Conservation (phyloP, 768 basidiomycete genomes). For the Naematelia aurantialba region DNA sequence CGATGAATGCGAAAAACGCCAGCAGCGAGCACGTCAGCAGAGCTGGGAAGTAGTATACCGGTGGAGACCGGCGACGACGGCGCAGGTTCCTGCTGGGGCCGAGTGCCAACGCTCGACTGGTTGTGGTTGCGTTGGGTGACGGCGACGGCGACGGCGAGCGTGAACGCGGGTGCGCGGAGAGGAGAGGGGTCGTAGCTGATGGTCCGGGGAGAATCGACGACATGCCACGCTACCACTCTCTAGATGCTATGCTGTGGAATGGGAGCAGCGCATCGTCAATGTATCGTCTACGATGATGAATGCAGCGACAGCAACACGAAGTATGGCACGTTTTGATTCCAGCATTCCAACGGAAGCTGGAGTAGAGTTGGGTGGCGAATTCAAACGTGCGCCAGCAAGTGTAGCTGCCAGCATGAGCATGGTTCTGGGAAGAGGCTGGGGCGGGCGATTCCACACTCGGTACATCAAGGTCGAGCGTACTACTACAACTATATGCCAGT, state of each 20-base stretch:
- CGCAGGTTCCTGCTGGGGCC: slow-evolving; percentile 4
- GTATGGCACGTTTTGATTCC: too few relatives aligned
- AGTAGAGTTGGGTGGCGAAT: too few relatives aligned
- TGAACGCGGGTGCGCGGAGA: neutral
- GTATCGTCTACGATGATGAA: too few relatives aligned
- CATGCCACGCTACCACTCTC: neutral
- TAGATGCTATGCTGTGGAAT: neutral
- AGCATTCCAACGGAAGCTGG: too few relatives aligned
- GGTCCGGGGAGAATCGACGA: neutral
- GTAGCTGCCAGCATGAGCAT: too few relatives aligned
- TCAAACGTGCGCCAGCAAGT: too few relatives aligned
- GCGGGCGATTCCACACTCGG: too few relatives aligned
- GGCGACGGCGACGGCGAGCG: neutral
- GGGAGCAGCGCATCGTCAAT: too few relatives aligned
- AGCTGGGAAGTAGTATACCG: slow-evolving; percentile 5
- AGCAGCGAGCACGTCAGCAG: slow-evolving; percentile 8
- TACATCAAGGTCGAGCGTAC: too few relatives aligned
- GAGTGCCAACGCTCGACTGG: neutral
- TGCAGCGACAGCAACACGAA: too few relatives aligned
- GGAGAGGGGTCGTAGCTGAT: neutral
- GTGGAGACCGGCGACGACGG: slow-evolving; percentile 12
- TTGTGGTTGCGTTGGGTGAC: neutral
- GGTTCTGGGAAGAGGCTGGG: too few relatives aligned
- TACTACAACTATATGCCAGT: too few relatives aligned
- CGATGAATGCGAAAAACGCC: slow-evolving; percentile 22